Evolutionary conservation across 352 stramenopile genomes (phyloP).

Genomic region (Pythium aristosporum): DNA sequence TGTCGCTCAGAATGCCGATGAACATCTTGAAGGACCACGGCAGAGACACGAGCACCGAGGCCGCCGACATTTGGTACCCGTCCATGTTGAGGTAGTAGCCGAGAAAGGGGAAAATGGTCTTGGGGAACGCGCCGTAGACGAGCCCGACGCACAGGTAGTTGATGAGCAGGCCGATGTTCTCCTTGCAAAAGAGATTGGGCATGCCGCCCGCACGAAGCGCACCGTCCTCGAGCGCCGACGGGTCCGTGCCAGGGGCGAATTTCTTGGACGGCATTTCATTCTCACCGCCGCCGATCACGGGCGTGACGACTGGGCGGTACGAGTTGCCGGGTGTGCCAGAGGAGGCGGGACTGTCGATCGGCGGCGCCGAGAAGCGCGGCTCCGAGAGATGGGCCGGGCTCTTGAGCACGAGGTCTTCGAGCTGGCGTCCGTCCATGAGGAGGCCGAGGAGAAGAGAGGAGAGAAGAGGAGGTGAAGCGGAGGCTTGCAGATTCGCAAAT

Average conservation of each 20-base stretch:
- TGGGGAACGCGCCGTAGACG: too few species aligned
- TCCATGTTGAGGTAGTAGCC: too few species aligned
- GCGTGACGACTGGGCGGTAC: constrained; percentile 12
- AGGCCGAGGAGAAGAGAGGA: neutral
- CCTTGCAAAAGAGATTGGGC: too few species aligned
- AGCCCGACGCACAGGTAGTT: too few species aligned
- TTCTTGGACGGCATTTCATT: neutral
- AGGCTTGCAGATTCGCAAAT: constrained; percentile 5
- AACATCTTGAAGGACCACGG: too few species aligned
- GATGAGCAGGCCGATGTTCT: too few species aligned
- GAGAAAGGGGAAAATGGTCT: too few species aligned
- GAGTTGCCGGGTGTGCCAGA: neutral
- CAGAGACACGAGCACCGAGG: too few species aligned
- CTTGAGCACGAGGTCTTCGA: constrained; percentile 22
- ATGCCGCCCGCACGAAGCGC: too few species aligned
- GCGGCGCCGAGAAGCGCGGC: constrained; percentile 14
- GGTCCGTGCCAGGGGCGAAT: constrained; percentile 1
- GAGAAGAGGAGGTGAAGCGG: neutral
- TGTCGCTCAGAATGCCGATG: too few species aligned
- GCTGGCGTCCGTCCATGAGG: constrained; percentile 15
- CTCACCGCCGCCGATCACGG: neutral
- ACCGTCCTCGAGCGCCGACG: neutral
- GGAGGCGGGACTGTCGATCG: constrained; percentile 5
- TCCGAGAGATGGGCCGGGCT: constrained; percentile 17
- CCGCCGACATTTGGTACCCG: too few species aligned